Base-by-base conservation (phyloP, 2,329 filamentous ascomycete species). In the Juglanconis oblonga region DNA sequence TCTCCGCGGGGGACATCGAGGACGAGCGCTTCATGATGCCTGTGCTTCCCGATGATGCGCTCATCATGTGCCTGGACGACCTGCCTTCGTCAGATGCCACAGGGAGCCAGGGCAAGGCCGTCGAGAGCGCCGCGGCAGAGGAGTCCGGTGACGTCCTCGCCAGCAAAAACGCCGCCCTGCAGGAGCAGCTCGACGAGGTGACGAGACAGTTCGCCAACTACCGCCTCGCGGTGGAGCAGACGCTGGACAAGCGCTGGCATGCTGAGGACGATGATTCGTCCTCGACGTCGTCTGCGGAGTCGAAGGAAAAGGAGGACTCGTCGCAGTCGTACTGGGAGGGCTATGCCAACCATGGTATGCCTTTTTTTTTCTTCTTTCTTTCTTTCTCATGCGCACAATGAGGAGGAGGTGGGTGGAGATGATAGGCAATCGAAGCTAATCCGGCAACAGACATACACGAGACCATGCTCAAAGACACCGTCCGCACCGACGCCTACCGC, bases 401-500 rank as follows among this genome's bases (percentile, higher is more conserved):
- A 7, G 24, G 3, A 7, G 24, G 29, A 29, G 14, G 24, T 13
- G 17, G 5, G 8, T 33, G 24, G 24, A 24, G 24, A 24, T 24
- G 24, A 24, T 24, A 24, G 17, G 24, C 32, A 10, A 10, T 10
- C 17, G 17, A 11, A 36, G 32, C 44, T 57, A 2, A 55, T 17
- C 31, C 4, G 3, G 17, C 6, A 17, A n/a, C 70, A 90, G 91
- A 92, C 59, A 97, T 98, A 58, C 93, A 98, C 73, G 92, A 97
- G 71, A 92, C 90, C 7, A 98, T 98, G 93, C 83, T 98, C 64
- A 96, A 97, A 73, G 93, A 98, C 70, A 81, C 85, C 0, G 82
- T 97, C 45, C 89, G 93, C 55, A 98, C 93, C 10, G 90, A 97
- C 68, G 89, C 91, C 3, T 98, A 98, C 76, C 87, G 93, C 50